phyloP scores from a whole-genome alignment of 306 rosid genomes.

The Ormosia semicastrata region DNA sequence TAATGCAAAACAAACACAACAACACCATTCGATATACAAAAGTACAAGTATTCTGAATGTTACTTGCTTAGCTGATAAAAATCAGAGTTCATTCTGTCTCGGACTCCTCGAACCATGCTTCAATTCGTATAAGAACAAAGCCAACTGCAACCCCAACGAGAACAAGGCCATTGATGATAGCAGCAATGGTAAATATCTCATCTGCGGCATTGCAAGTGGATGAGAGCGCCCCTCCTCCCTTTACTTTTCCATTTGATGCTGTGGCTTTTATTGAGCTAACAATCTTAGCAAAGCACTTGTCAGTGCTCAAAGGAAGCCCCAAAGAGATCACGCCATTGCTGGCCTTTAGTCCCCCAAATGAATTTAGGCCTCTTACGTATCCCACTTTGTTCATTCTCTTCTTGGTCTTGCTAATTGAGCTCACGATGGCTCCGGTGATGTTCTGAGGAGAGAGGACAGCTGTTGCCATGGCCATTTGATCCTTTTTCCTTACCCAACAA shows the following conservation, averaged over 20 bases:
- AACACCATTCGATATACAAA: background rate
- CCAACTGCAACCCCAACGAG: constrained; percentile 43
- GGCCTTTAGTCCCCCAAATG: constrained; percentile 38
- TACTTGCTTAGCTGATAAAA: background rate
- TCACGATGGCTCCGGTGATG: constrained; percentile 29
- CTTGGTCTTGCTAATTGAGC: constrained; percentile 15
- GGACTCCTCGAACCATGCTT: constrained; percentile 36
- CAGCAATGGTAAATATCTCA: constrained; percentile 37
- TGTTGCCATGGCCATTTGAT: constrained; percentile 33
- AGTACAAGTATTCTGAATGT: background rate
- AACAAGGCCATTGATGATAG: constrained; percentile 32
- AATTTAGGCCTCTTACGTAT: constrained; percentile 14
- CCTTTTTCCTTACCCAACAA: background rate
- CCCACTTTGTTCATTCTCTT: constrained; percentile 17
- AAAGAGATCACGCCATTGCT: constrained; percentile 10
- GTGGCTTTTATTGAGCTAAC: constrained; percentile 18
- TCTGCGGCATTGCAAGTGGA: constrained; percentile 37
- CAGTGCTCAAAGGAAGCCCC: constrained; percentile 37
- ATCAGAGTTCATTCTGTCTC: constrained; percentile 18
- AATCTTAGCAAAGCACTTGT: constrained; percentile 32
- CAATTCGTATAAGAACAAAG: constrained; percentile 36
- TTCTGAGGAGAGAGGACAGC: constrained; percentile 13
- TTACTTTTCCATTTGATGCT: background rate
- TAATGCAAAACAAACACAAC: background rate
- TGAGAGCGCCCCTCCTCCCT: constrained; percentile 36